Base-by-base conservation (phyloP, 1,139 yeast species). In the Sugiyamaella neomexicana region DNA sequence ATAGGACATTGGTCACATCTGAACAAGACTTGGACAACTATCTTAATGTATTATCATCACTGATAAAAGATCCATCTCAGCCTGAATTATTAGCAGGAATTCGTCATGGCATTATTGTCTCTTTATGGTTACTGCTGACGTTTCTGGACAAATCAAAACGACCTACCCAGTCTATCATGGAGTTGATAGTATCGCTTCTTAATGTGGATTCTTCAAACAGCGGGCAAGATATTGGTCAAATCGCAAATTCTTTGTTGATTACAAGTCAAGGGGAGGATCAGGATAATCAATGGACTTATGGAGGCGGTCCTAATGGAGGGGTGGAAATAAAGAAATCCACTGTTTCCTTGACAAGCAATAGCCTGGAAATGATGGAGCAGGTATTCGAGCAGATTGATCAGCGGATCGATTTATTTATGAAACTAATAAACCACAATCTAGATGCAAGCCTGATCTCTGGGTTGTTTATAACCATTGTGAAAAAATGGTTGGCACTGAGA, bases 21-120 rank as follows among this genome's bases (percentile, higher is more conserved):
- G 87, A 80, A 54, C 73, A 75, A 12, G 76, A 76, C 6, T 66
- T 87, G 15, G 86, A 86, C 62, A 83, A 85, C 67, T 75, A 75
- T 6, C 71, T 86, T n/a, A 85, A 85, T 66, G 89, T 85, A 0
- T 63, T 86, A 13, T 71, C 86, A 0, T 82, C 93, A 0, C 63
- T 89, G 10, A 72, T 86, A 0, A 82, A 82, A 62, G 81, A 79
- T 58, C 74, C 77, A 1, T 68, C 78, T 1, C 65, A 27, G 49
- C 63, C 39, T 55, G 56, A n/a, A 31, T 60, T 27, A 47, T 52
- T 46, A 32, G 16, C 5, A 17, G 23, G 27, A 9, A 38, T 56
- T 25, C 46, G 56, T 31, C 34, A 17, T 12, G 39, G 17, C 5
- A 43, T 55, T 9, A 45, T 50, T 10, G 46, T 41, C 3, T 43